A percentile compares a stretch with the other conserved stretches of the same genome.
These are phyloP conservation scores for Aspergillus hancockii DNA, from an alignment of 495 filamentous ascomycete species.

Conservation along the genomic window DNA sequence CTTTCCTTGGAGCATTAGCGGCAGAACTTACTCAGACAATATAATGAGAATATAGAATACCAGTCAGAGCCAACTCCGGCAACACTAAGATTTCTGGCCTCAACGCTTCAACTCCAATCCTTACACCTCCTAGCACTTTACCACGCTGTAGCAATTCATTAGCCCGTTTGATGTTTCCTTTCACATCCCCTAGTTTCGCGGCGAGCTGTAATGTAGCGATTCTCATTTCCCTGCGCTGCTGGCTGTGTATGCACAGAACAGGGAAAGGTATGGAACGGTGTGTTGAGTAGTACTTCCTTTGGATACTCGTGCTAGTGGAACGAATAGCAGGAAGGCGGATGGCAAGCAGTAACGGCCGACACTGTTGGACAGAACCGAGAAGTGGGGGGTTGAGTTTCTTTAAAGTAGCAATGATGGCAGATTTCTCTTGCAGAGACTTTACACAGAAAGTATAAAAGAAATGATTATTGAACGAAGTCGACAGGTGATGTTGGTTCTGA, in stretches of 20 bases:
- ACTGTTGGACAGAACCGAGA: neutral
- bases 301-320: neutral
- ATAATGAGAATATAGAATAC: conserved; percentile 43
- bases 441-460: neutral
- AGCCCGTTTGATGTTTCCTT: conserved; percentile 73
- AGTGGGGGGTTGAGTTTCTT: neutral
- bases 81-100: conserved; percentile 66
- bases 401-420: neutral
- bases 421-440: neutral
- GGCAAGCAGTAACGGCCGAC: neutral
- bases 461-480: neutral
- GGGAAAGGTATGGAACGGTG: neutral
- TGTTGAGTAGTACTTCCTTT: neutral
- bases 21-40: neutral
- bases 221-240: conserved; percentile 54
- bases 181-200: conserved; percentile 70
- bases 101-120: conserved; percentile 29
- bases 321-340: neutral
- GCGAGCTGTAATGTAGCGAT: conserved; percentile 82
- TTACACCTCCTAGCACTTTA: conserved; percentile 17
- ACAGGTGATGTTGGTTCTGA: neutral
- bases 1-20: conserved; percentile 38
- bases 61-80: conserved; percentile 86
- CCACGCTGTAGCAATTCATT: conserved; percentile 64
- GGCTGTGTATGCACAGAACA: neutral